Percentiles rank a stretch among this genome's conserved stretches.
phyloP scores from a whole-genome alignment of 306 rosid genomes.

The Quercus cerris region DNA sequence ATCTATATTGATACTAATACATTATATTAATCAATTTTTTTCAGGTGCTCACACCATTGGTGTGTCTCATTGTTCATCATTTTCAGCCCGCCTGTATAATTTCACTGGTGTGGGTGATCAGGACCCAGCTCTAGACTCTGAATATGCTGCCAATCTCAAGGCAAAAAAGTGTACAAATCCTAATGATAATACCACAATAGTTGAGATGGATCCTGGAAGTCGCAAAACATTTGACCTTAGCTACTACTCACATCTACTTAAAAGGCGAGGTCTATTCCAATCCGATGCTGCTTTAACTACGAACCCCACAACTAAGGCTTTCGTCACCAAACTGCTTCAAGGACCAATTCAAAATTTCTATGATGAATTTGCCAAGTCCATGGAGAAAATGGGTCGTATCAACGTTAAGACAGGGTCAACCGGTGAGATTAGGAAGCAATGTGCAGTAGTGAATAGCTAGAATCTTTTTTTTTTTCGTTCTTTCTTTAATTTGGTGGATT shows the following conservation, averaged over 20 bases:
- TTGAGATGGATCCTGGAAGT: conserved; percentile 97
- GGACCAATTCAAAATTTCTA: conserved; percentile 55
- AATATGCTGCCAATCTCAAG: conserved; percentile 73
- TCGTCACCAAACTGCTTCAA: conserved; percentile 40
- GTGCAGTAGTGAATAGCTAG: conserved; percentile 64
- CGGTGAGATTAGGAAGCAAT: conserved; percentile 81
- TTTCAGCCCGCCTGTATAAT: conserved; percentile 57
- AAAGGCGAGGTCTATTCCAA: conserved; percentile 69
- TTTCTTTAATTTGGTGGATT: background rate
- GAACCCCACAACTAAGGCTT: conserved; percentile 43
- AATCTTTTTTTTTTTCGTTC: background rate
- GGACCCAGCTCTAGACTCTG: conserved; percentile 77
- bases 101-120: conserved; percentile 75
- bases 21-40: background rate
- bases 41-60: conserved; percentile 95
- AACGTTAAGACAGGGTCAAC: conserved; percentile 67
- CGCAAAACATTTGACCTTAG: conserved; percentile 70
- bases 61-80: conserved; percentile 62
- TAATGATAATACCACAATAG: conserved; percentile 45
- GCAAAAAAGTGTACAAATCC: conserved; percentile 62
- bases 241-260: conserved; percentile 53
- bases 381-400: conserved; percentile 78
- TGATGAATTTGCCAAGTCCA: conserved; percentile 53
- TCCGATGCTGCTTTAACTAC: conserved; percentile 74
- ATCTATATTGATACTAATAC: background rate